Evolutionary conservation across 2,329 filamentous ascomycete genomes (phyloP).

Genomic region (Colletotrichum tanaceti): DNA sequence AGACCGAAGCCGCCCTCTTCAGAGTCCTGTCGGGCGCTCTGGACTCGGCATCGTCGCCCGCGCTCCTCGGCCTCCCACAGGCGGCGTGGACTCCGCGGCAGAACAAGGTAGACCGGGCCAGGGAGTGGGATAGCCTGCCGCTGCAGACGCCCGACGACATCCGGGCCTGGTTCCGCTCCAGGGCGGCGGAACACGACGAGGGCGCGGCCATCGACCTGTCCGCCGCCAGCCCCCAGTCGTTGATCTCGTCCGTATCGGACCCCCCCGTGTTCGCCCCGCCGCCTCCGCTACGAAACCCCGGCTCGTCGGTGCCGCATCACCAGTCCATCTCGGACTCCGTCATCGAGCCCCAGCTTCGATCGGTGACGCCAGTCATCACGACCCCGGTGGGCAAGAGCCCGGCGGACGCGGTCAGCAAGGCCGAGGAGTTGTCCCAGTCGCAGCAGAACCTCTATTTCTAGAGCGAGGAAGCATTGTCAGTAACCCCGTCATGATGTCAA

Average conservation of each 20-base stretch:
- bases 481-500: too few relatives aligned
- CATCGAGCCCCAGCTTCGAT: slow-evolving; percentile 25
- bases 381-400: not conserved
- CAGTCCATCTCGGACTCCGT: not conserved
- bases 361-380: slow-evolving; percentile 19
- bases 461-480: not conserved
- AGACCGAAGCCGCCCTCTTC: slow-evolving; percentile 48
- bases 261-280: slow-evolving; percentile 5
- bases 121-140: slow-evolving; percentile 47
- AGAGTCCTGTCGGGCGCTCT: slow-evolving; percentile 39
- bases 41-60: slow-evolving; percentile 7
- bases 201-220: slow-evolving; percentile 3
- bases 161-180: slow-evolving; percentile 43
- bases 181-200: slow-evolving; percentile 10
- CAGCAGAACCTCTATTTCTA: slow-evolving; percentile 37
- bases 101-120: slow-evolving; percentile 46
- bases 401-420: slow-evolving; percentile 24
- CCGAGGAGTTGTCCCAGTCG: slow-evolving; percentile 30
- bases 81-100: slow-evolving; percentile 36
- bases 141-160: slow-evolving; percentile 41
- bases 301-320: not conserved
- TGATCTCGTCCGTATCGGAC: slow-evolving; percentile 10
- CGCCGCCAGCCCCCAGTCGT: slow-evolving; percentile 10
- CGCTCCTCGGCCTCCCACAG: not conserved
- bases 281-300: not conserved